Conservation (phyloP, 305 asterid genomes). For the Fraxinus platypoda region DNA sequence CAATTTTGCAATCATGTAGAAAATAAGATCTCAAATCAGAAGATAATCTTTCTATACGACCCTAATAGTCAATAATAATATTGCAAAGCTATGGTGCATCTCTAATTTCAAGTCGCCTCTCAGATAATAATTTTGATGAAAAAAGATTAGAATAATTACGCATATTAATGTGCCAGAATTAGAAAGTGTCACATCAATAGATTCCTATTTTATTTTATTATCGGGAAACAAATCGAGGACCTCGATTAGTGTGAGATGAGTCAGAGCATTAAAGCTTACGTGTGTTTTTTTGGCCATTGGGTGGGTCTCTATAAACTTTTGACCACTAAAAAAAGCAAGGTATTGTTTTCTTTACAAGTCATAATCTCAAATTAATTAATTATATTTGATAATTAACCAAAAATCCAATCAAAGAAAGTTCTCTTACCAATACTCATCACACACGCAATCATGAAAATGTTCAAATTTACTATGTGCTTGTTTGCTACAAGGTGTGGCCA, state of each 20-base stretch:
- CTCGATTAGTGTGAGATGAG: not conserved
- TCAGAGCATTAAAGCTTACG: constrained; percentile 2
- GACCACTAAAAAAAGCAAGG: not conserved
- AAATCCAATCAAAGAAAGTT: not conserved
- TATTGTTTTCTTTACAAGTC: not conserved
- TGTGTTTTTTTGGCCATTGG: not conserved
- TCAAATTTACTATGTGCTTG: not conserved
- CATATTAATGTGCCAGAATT: not conserved
- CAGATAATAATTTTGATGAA: not conserved
- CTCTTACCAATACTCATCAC: not conserved
- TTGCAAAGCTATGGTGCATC: not conserved
- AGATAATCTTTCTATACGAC: not conserved
- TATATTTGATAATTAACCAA: not conserved
- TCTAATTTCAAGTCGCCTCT: not conserved
- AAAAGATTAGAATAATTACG: not conserved
- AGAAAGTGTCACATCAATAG: not conserved
- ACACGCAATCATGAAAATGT: not conserved
- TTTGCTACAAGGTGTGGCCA: not conserved
- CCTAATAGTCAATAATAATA: not conserved
- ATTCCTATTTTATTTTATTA: not conserved
- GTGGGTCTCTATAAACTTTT: not conserved
- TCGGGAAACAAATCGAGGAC: not conserved
- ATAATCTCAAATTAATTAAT: not conserved
- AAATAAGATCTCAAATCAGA: not conserved
- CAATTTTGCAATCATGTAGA: not conserved